phyloP scores from a whole-genome alignment of 495 filamentous ascomycete genomes.

The Mytilinidion resinicola region DNA sequence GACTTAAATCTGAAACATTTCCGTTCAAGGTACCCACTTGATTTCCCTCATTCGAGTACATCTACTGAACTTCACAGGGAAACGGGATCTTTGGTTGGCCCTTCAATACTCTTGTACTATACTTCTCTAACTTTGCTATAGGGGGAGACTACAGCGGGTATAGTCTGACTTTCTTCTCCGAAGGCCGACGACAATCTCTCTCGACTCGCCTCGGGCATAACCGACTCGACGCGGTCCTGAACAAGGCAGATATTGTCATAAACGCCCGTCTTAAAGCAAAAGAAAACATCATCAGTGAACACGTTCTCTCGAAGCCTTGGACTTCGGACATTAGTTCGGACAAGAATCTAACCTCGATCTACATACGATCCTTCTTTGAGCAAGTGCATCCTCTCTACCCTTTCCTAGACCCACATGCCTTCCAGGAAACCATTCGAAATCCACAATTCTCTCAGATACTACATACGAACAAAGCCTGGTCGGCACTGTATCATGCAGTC shows the following conservation, averaged over 20 bases:
- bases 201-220: conserved; percentile 33
- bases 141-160: conserved; percentile 13
- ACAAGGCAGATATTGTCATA: background rate
- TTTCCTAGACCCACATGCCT: conserved; percentile 33
- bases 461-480: conserved; percentile 21
- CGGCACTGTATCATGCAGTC: conserved; percentile 36
- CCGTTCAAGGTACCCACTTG: background rate
- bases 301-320: background rate
- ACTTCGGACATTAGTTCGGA: background rate
- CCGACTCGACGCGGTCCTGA: conserved; percentile 20
- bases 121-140: background rate
- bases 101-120: background rate
- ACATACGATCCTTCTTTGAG: conserved; percentile 34
- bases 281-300: background rate
- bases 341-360: background rate
- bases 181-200: conserved; percentile 32
- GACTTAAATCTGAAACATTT: background rate
- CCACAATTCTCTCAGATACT: conserved; percentile 4
- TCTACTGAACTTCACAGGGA: background rate
- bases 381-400: conserved; percentile 36
- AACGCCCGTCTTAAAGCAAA: background rate
- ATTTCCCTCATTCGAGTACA: background rate
- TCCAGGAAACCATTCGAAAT: conserved; percentile 27
- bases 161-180: conserved; percentile 38
- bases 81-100: background rate